Base-by-base conservation (phyloP, 192 early-diverging fungal genomes). In the Backusella psychrophila region DNA sequence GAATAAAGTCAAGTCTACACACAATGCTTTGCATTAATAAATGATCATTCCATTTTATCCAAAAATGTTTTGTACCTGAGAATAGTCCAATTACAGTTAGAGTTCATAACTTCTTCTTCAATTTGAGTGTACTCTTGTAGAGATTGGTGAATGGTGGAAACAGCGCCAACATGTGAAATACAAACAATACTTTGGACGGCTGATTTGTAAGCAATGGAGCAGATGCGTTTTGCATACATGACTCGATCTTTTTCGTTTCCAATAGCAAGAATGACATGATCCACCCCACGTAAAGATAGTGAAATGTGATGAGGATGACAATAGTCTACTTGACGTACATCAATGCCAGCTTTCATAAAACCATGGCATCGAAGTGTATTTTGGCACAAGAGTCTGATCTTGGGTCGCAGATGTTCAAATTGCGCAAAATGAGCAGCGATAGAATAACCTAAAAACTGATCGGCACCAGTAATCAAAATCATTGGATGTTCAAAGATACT, bases 151-250 rank as follows among this genome's bases (percentile, higher is more conserved):
- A 11, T 67, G 9, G 46, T 23, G 17, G 74, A 81, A 6, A 77
- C 71, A 7, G 80, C 80, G 2, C 80, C 80, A 23, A 78, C 67
- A 75, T 81, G 80, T 9, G 80, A 81, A 14, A 81, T 19, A 38
- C 77, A 65, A 26, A 81, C 52, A 41, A 81, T 81, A 26, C 66
- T 74, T n/a, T 70, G 67, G 17, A 81, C 72, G 21, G 73, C 69
- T 15, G 80, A 74, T 29, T 72, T 53, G 39, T 36, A 39, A 21
- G 80, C 80, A 29, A 75, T 36, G 8, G 71, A 67, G 52, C 72
- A 75, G 8, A 81, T 41, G 23, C 59, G 41, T 15, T 77, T 77
- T n/a, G 73, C 65, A 19, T 78, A 21, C 5, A 41, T 69, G 2
- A 81, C 76, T 46, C 80, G 35, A 6, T 81, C 41, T 12, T 42